Percentiles rank a stretch among this genome's conserved stretches.
Evolutionary conservation across 148 eudicot genomes (phyloP).

Genomic region (Heliamphora exappendiculata): DNA sequence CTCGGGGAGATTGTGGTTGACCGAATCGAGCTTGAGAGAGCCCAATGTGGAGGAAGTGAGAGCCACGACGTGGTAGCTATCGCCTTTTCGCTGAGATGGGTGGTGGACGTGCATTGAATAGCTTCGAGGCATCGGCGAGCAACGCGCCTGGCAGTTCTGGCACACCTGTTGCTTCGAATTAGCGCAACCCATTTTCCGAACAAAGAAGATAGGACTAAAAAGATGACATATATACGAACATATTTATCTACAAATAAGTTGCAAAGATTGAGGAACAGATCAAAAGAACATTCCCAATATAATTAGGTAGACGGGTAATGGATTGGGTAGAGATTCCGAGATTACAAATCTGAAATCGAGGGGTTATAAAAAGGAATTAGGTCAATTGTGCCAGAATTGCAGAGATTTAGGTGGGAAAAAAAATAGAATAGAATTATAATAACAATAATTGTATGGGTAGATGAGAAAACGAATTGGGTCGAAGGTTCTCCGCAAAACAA

Average conservation of each 20-base stretch:
- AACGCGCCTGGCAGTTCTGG: conserved; percentile 40
- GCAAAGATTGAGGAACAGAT: neutral
- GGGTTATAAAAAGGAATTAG: neutral
- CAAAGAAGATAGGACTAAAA: neutral
- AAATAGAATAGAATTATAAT: neutral
- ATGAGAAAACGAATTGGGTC: neutral
- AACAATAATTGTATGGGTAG: neutral
- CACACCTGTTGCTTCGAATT: conserved; percentile 53
- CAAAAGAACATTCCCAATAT: conserved; percentile 22
- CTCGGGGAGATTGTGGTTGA: conserved; percentile 1
- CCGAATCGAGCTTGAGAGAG: conserved; percentile 45
- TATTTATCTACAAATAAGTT: too few species aligned
- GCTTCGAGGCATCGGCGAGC: conserved; percentile 50
- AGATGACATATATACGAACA: too few species aligned
- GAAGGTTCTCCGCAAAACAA: too few species aligned
- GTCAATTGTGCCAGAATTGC: neutral
- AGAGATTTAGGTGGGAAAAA: neutral
- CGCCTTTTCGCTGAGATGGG: conserved; percentile 31
- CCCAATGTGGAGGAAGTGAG: conserved; percentile 79
- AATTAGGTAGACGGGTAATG: conserved; percentile 13
- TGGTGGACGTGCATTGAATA: conserved; percentile 64
- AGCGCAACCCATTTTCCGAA: conserved; percentile 60
- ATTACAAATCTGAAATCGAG: neutral
- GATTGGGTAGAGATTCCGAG: conserved; percentile 14
- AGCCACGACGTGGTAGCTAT: conserved; percentile 31